Conservation (phyloP, 192 early-diverging fungal genomes). For the Spinellus fusiger region DNA sequence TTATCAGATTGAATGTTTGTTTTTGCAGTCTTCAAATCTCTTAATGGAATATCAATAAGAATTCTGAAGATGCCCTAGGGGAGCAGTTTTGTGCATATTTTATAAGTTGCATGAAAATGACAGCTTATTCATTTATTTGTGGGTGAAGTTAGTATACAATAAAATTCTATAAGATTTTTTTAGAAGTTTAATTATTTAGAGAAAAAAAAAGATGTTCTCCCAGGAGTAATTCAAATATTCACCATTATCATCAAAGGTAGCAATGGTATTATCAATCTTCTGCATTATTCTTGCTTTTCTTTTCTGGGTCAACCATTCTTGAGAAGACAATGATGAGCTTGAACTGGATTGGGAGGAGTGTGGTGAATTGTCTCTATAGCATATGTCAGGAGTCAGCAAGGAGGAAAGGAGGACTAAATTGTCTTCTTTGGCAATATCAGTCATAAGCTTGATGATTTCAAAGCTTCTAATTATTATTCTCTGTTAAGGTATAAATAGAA, state of each 20-base stretch:
- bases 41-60: not conserved
- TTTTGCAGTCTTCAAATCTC: conserved; percentile 4
- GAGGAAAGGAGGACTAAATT: not conserved
- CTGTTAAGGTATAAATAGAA: not conserved
- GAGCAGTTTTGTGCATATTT: not conserved
- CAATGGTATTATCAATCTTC: conserved; percentile 6
- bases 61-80: conserved; percentile 1
- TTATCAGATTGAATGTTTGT: not conserved
- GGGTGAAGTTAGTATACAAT: too few species aligned
- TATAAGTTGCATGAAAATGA: conserved; percentile 1
- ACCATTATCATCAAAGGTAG: conserved; percentile 7
- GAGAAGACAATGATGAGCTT: conserved; percentile 5
- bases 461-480: not conserved
- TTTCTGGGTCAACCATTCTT: conserved; percentile 8
- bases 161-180: not conserved
- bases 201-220: conserved; percentile 1
- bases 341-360: conserved; percentile 11
- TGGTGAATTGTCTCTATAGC: conserved; percentile 8
- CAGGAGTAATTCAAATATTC: conserved; percentile 7
- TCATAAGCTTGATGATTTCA: not conserved
- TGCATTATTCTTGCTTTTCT: conserved; percentile 10
- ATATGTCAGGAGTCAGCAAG: conserved; percentile 2
- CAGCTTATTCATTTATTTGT: not conserved
- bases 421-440: not conserved
- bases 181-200: conserved; percentile 2